Evolutionary conservation across 495 filamentous ascomycete genomes (phyloP).

Genomic region (Cetradonia linearis): DNA sequence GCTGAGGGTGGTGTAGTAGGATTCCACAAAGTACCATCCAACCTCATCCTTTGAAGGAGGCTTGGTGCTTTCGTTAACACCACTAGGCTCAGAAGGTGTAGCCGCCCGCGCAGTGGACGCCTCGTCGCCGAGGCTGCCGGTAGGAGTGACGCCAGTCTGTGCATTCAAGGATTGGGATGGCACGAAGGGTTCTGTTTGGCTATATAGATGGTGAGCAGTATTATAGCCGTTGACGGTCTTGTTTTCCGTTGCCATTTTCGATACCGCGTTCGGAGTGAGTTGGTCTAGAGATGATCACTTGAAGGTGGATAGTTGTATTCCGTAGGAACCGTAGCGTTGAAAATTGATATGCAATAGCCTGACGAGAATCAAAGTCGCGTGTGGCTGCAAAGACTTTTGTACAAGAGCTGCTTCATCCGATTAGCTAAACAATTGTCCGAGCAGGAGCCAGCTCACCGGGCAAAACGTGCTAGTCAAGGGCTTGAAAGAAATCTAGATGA

Average conservation of each 20-base stretch:
- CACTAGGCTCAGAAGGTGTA: conserved; percentile 33
- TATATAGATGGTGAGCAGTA: conserved; percentile 16
- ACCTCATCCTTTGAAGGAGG: conserved; percentile 67
- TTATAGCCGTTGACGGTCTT: conserved; percentile 22
- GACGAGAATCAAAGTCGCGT: background rate
- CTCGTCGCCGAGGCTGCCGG: conserved; percentile 2
- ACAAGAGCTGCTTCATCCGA: background rate
- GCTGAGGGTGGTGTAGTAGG: conserved; percentile 96
- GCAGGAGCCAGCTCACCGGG: background rate
- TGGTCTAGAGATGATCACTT: background rate
- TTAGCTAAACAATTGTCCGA: conserved; percentile 3
- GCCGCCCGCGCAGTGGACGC: conserved; percentile 16
- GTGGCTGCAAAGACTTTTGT: background rate
- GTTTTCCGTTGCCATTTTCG: conserved; percentile 20
- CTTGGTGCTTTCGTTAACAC: conserved; percentile 38
- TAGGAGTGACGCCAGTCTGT: background rate
- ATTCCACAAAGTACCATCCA: conserved; percentile 98
- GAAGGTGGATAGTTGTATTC: background rate
- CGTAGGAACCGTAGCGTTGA: background rate
- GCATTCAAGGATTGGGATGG: conserved; percentile 35
- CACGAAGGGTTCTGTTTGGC: conserved; percentile 30
- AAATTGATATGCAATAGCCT: background rate
- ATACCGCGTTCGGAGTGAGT: background rate
- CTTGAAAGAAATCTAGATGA: conserved; percentile 4
- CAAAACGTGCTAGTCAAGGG: background rate